Percentiles rank a stretch among this genome's conserved stretches.
Evolutionary conservation across 495 filamentous ascomycete genomes (phyloP).

Genomic region (Hypoxylon crocopeplum): DNA sequence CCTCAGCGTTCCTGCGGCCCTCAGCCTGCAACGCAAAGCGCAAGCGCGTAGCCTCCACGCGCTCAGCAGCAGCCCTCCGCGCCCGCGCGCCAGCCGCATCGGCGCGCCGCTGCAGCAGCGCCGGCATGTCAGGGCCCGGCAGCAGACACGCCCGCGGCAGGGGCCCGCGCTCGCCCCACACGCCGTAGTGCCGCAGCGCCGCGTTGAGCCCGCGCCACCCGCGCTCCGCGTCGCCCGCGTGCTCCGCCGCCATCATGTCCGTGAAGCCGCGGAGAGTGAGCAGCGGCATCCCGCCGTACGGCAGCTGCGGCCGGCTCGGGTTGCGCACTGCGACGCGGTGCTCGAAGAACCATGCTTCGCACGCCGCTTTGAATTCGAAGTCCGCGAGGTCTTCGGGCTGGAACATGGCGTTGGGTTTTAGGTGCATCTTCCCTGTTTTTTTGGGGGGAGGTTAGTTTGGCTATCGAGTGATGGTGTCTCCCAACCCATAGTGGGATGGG

Average conservation of each 20-base stretch:
- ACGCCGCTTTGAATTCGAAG: no score
- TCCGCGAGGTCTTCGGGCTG: no score
- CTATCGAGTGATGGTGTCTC: no score
- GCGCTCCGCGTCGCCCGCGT: neutral
- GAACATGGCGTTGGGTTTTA: no score
- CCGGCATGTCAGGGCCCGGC: neutral
- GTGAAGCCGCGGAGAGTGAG: constrained; percentile 8
- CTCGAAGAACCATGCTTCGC: no score
- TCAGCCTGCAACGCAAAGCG: constrained; percentile 2
- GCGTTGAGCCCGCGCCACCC: neutral
- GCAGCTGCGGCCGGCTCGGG: no score
- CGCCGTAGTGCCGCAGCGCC: constrained; percentile 12
- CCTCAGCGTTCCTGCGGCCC: constrained; percentile 5
- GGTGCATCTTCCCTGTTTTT: no score
- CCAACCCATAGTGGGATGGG: no score
- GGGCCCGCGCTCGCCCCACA: no score
- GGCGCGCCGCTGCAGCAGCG: neutral
- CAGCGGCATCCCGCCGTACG: no score
- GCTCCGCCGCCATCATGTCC: constrained; percentile 6
- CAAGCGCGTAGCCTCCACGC: constrained; percentile 1
- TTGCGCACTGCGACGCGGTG: no score
- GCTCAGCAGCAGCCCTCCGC: neutral
- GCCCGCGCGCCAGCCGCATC: neutral
- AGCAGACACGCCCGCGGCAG: constrained; percentile 12
- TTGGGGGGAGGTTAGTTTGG: no score